Conservation (phyloP, 192 early-diverging fungal genomes). For the Coemansia interrupta region DNA sequence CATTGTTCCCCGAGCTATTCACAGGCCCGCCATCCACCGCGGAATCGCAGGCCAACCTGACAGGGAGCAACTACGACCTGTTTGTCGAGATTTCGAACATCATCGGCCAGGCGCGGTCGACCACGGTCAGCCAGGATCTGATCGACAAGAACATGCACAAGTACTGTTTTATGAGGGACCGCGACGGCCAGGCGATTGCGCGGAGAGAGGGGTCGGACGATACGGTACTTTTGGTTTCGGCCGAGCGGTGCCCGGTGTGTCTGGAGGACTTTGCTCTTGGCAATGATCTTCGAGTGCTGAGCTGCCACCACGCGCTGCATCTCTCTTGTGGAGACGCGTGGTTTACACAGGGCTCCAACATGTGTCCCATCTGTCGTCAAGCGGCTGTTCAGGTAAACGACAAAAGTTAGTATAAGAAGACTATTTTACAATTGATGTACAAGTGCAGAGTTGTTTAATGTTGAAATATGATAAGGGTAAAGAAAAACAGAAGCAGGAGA, state of each 20-base stretch:
- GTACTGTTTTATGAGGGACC: constrained; percentile 8
- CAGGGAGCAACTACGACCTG: constrained; percentile 41
- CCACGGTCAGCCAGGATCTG: constrained; percentile 38
- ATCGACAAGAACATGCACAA: constrained; percentile 31
- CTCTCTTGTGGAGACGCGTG: constrained; percentile 41
- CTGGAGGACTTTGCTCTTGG: constrained; percentile 35
- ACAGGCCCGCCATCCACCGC: constrained; percentile 2
- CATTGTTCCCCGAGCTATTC: constrained; percentile 38
- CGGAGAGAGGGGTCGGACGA: neutral
- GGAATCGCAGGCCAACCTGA: neutral
- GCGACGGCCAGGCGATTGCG: neutral
- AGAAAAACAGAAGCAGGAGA: neutral
- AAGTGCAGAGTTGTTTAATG: neutral
- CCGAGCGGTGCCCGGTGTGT: constrained; percentile 46
- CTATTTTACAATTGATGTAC: neutral
- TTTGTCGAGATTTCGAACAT: constrained; percentile 45
- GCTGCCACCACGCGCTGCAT: constrained; percentile 41
- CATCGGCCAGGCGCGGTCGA: constrained; percentile 26
- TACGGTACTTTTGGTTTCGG: constrained; percentile 25
- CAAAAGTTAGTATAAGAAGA: too few relatives aligned
- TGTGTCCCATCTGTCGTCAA: constrained; percentile 42
- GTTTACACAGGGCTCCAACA: constrained; percentile 49
- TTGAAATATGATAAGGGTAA: neutral
- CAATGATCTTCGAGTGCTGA: constrained; percentile 33
- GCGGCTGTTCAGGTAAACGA: constrained; percentile 25